A percentile compares a stretch with the other conserved stretches of the same genome.
These are phyloP conservation scores for Ramaria sp. DNA, from an alignment of 768 basidiomycete genomes.

Conservation along the genomic window DNA sequence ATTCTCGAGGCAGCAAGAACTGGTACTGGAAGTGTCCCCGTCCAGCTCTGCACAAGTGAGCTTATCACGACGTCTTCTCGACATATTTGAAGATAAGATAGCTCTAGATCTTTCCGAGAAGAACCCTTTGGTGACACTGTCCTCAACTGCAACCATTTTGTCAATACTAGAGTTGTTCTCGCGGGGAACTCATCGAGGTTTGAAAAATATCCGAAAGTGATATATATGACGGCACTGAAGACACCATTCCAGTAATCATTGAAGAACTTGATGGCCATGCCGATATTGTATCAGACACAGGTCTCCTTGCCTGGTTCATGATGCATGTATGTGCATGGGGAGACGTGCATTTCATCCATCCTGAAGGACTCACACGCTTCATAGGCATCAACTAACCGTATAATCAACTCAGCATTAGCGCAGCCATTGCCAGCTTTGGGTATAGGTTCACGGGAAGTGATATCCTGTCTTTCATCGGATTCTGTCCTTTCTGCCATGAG, in stretches of 20 bases:
- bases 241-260: constrained; percentile 22
- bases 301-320: constrained; percentile 13
- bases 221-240: background rate
- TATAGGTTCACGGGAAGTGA: constrained; percentile 29
- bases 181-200: constrained; percentile 63
- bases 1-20: constrained; percentile 63
- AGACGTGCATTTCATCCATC: no score
- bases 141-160: constrained; percentile 51
- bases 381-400: constrained; percentile 30
- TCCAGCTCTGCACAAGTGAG: constrained; percentile 70
- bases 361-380: background rate
- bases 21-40: constrained; percentile 52
- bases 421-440: constrained; percentile 37
- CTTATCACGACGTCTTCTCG: constrained; percentile 12
- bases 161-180: constrained; percentile 57
- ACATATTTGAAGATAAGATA: background rate
- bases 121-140: constrained; percentile 58
- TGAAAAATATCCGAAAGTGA: background rate
- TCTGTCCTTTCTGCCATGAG: constrained; percentile 74
- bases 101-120: constrained; percentile 70
- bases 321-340: constrained; percentile 8
- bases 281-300: constrained; percentile 62
- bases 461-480: constrained; percentile 48
- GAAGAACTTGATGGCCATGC: constrained; percentile 36
- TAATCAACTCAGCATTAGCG: constrained; percentile 45